Percentiles rank a stretch among this genome's conserved stretches.
Evolutionary conservation across 2,329 filamentous ascomycete species (phyloP).

Genomic region (Ophiostoma himal-ulmi): DNA sequence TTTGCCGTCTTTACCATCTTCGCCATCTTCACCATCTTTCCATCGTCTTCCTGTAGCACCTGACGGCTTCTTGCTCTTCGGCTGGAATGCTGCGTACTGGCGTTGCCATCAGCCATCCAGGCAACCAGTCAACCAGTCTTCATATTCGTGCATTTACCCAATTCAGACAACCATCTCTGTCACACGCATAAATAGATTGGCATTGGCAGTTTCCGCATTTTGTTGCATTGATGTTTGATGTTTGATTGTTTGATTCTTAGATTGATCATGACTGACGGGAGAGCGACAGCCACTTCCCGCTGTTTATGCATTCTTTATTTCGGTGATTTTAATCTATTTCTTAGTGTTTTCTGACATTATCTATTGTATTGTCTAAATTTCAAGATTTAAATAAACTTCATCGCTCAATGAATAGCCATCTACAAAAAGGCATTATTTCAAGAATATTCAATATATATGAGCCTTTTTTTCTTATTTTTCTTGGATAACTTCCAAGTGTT

Average conservation of each 20-base stretch:
- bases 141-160: background rate
- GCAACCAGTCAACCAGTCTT: background rate
- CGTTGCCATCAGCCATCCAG: conserved; percentile 1
- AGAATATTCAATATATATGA: no score
- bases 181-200: background rate
- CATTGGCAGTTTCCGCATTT: background rate
- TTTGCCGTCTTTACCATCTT: background rate
- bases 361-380: background rate
- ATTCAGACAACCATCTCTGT: background rate
- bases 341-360: background rate
- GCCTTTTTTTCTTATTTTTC: no score
- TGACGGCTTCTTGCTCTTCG: background rate
- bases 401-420: no score
- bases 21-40: no score
- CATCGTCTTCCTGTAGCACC: no score
- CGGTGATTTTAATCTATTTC: background rate
- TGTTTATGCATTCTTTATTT: background rate
- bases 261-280: background rate
- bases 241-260: background rate
- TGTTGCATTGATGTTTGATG: background rate
- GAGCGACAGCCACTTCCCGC: background rate
- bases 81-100: background rate
- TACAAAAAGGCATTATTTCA: no score
- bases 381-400: no score
- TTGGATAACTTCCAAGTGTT: no score